phyloP scores from a whole-genome alignment of 345 rosid genomes.

The Mercurialis annua region DNA sequence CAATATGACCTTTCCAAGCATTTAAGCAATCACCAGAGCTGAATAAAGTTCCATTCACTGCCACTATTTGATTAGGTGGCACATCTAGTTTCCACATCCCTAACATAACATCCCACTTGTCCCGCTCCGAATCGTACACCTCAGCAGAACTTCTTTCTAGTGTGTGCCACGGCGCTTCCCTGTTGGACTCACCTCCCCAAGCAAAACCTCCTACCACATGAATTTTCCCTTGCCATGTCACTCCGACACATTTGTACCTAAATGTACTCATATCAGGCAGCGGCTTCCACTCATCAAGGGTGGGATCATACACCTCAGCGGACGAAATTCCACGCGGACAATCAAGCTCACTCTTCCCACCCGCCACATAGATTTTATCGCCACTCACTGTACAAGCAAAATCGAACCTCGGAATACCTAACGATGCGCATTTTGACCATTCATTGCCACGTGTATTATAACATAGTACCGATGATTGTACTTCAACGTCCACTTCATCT shows the following conservation, averaged over 20 bases:
- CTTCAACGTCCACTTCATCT: slow-evolving; percentile 20
- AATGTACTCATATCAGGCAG: slow-evolving; percentile 39
- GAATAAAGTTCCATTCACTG: slow-evolving; percentile 29
- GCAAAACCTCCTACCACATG: slow-evolving; percentile 51
- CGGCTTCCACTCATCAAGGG: slow-evolving; percentile 26
- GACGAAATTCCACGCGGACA: slow-evolving; percentile 36
- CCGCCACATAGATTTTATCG: slow-evolving; percentile 43
- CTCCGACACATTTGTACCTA: slow-evolving; percentile 50
- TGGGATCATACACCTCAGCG: slow-evolving; percentile 47
- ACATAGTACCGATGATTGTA: slow-evolving; percentile 28
- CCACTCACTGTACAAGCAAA: slow-evolving; percentile 42
- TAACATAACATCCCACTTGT: slow-evolving; percentile 41
- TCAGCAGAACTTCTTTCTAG: slow-evolving; percentile 54
- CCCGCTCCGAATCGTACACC: slow-evolving; percentile 28
- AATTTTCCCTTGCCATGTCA: slow-evolving; percentile 54
- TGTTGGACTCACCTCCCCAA: slow-evolving; percentile 20
- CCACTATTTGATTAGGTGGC: slow-evolving; percentile 57
- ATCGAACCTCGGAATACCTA: slow-evolving; percentile 34
- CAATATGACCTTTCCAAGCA: slow-evolving; percentile 60
- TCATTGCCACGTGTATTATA: slow-evolving; percentile 23
- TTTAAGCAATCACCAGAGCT: slow-evolving; percentile 64
- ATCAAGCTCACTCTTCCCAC: slow-evolving; percentile 34
- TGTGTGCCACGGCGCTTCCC: slow-evolving; percentile 12
- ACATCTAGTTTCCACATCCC: slow-evolving; percentile 51
- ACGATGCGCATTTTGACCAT: slow-evolving; percentile 37